Evolutionary conservation across 2,329 filamentous ascomycete species (phyloP), one percentile per base, ranked within the genome.

Genomic region (Colletotrichum eremochloae): DNA sequence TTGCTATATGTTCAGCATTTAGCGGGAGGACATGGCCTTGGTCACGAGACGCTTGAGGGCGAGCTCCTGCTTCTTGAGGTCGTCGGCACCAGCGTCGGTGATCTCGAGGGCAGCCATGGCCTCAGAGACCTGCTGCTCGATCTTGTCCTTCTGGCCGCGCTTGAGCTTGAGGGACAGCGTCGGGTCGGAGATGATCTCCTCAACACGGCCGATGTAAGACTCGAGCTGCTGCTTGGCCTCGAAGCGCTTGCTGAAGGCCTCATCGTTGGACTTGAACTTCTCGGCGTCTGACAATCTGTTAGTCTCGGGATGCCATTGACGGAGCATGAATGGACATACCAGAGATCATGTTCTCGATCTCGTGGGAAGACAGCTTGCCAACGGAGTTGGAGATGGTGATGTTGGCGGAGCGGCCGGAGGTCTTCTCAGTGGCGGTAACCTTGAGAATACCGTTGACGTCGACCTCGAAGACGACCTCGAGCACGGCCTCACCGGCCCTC

Each of bases 401-500:
- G 92, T 99, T 99, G 86, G 96, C 96, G 81, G 90, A 96, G 84
- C 96, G 95, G 81, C 96, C 96, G 44, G 96, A 97, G 78, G 94
- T 96, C 92, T 99, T 99, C 91, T 99, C 96, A 60, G 96, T 98
- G 77, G 96, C 96, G 75, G 96, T 98, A 81, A 98, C 96, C 92
- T 99, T 99, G 77, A 99, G 92, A 84, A 98, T 97, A 92, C 96
- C 96, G 89, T 99, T 99, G 90, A 98, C 96, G 79, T 99, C 96
- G 82, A 99, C 96, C 88, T 99, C 96, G 86, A 99, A 98, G 84
- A 98, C 95, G 78, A 96, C 94, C 87, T 99, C 96, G 57, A 99
- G 93, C 77, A 97, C 95, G 78, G 96, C 94, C 83, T 99, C 96
- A 83, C 96, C 96, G 81, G 96, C 96, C 81, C 92, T 92, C 94